Evolutionary conservation across 2,329 filamentous ascomycete genomes (phyloP), one percentile per base, ranked within the genome.

Genomic region (Colletotrichum sp.): DNA sequence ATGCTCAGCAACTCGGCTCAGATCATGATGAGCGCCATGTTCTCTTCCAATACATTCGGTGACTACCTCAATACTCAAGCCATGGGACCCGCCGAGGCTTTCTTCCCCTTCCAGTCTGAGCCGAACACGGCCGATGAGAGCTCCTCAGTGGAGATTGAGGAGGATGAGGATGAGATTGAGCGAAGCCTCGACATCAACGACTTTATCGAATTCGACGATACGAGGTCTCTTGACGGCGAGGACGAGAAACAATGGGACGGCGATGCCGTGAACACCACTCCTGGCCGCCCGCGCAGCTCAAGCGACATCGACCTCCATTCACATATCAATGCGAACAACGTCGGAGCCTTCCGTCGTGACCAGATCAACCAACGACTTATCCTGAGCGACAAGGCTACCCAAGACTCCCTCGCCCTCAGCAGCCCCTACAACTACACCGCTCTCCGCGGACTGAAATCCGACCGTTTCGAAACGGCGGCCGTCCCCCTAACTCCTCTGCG

Each of bases 21-120:
- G 75, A 89, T 96, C 78, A 96, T 96, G 94, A 92, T 96, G 86
- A 93, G 93, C 65, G 93, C 93, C 79, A 92, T 95, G 85, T 89
- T 92, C 71, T 90, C 89, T 2, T 87, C 87, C 71, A 88, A 89
- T 77, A 87, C 89, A 1, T 90, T 90, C 78, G 89, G 88, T 57
- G 89, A 91, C 79, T 89, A 89, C 74, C 86, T 92, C 83, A 90
- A 90, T 78, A 91, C 91, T 7, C 92, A 94, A 80, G 89, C 92
- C n/a, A 88, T 95, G 80, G 94, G 94, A 1, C 93, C 94, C 3
- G 89, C 92, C 1, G 94, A 96, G 83, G 93, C 94, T 9, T 96
- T 95, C 83, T 96, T 94, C 80, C 91, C 94, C 7, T 92, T 93
- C 70, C 88, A 89, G 13, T 90, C 91, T 15, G 92, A 94, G 77